These are phyloP conservation scores for Kodamaea sp. DNA, from an alignment of 1,139 yeast genomes.

Conservation along the genomic window DNA sequence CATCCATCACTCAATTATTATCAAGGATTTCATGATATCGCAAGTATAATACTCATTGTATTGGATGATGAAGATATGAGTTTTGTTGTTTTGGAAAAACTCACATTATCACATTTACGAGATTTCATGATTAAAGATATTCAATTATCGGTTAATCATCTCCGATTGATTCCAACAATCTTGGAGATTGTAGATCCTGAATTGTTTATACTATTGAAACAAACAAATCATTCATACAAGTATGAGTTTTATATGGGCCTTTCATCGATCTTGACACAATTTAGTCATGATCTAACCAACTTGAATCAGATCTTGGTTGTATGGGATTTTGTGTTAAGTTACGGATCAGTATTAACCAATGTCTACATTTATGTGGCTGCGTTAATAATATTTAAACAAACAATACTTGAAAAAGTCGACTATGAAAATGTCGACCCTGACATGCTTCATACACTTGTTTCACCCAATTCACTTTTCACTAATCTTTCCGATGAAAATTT, in stretches of 20 bases:
- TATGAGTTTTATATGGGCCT: conserved; percentile 57
- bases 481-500: conserved; percentile 31
- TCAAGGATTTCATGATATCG: conserved; percentile 92
- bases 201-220: conserved; percentile 47
- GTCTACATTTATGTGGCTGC: conserved; percentile 59
- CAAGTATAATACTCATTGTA: conserved; percentile 61
- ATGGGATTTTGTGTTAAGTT: conserved; percentile 61
- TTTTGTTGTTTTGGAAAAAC: conserved; percentile 47
- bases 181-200: conserved; percentile 47
- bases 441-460: conserved; percentile 38
- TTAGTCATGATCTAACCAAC: conserved; percentile 65
- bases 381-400: conserved; percentile 38
- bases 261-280: conserved; percentile 73
- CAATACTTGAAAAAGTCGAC: conserved; percentile 30
- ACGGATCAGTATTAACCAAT: conserved; percentile 38
- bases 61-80: conserved; percentile 41
- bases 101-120: conserved; percentile 64
- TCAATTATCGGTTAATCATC: conserved; percentile 60
- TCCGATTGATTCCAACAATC: conserved; percentile 62
- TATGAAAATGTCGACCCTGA: conserved; percentile 35
- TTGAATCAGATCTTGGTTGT: conserved; percentile 49
- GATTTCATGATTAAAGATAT: conserved; percentile 82
- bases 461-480: conserved; percentile 32
- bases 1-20: conserved; percentile 69
- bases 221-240: conserved; percentile 31